Evolutionary conservation across 257 asterid species (phyloP).

Genomic region (Scutellaria minor): DNA sequence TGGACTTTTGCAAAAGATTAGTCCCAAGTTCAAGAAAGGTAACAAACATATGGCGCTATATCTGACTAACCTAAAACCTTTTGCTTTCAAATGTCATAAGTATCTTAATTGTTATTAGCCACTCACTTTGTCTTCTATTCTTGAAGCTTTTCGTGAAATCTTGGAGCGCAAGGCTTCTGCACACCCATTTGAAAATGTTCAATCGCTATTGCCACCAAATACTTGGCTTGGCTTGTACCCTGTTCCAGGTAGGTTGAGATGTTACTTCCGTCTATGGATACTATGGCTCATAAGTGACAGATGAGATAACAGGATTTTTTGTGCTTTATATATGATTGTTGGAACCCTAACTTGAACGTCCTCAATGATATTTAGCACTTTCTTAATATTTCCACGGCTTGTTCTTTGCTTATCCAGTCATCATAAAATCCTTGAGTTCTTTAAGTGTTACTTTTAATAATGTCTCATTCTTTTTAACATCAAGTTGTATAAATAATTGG

Average conservation of each 20-base stretch:
- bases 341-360: not conserved
- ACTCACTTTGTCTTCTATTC: slow-evolving; percentile 30
- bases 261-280: slow-evolving; percentile 16
- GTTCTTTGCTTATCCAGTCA: slow-evolving; percentile 6
- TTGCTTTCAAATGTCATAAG: not conserved
- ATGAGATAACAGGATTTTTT: not conserved
- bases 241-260: slow-evolving; percentile 69
- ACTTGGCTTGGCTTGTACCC: slow-evolving; percentile 89
- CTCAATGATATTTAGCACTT: not conserved
- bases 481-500: not conserved
- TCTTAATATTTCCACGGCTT: not conserved
- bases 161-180: slow-evolving; percentile 92
- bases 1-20: slow-evolving; percentile 87
- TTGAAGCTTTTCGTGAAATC: slow-evolving; percentile 85
- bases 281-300: slow-evolving; percentile 11
- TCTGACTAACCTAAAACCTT: slow-evolving; percentile 19
- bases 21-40: slow-evolving; percentile 96
- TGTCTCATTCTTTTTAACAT: not conserved
- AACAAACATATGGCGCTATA: slow-evolving; percentile 27
- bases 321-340: not conserved
- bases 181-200: slow-evolving; percentile 94
- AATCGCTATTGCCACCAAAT: slow-evolving; percentile 78
- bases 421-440: slow-evolving; percentile 10
- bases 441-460: slow-evolving; percentile 20
- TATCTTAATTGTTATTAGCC: slow-evolving; percentile 12